These are phyloP conservation scores for Wallacemonas sp. DNA, from an alignment of 208 protist genomes.

Conservation along the genomic window DNA sequence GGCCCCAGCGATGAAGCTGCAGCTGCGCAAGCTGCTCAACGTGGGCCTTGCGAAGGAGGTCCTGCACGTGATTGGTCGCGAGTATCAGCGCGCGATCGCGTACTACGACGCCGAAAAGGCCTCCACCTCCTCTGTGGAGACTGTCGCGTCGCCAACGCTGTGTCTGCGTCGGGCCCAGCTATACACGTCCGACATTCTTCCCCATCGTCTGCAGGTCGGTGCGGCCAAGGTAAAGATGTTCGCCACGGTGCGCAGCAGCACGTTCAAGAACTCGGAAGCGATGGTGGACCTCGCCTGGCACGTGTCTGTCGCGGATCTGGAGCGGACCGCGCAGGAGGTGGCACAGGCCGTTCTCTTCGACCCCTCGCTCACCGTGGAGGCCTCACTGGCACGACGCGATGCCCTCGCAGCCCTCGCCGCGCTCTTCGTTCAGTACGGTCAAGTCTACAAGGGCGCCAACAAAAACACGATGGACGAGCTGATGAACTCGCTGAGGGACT, in stretches of 20 bases:
- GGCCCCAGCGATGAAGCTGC: constrained; percentile 21
- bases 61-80: constrained; percentile 58
- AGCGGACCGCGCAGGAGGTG: constrained; percentile 62
- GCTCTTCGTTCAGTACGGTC: constrained; percentile 66
- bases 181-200: constrained; percentile 29
- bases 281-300: constrained; percentile 87
- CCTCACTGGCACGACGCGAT: constrained; percentile 39
- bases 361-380: constrained; percentile 27
- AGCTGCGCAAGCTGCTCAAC: constrained; percentile 48
- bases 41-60: constrained; percentile 83
- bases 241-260: constrained; percentile 48
- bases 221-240: constrained; percentile 44
- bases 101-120: constrained; percentile 46
- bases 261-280: constrained; percentile 71
- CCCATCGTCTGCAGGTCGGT: constrained; percentile 45
- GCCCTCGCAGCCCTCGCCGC: constrained; percentile 57
- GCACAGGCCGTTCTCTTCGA: constrained; percentile 65
- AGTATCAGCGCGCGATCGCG: constrained; percentile 62
- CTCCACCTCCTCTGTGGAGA: not conserved
- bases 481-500: constrained; percentile 76
- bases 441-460: constrained; percentile 76
- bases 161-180: constrained; percentile 16
- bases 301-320: constrained; percentile 64
- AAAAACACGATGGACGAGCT: constrained; percentile 77
- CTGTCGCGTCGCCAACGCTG: constrained; percentile 6